Percentiles rank a stretch among this genome's conserved stretches.
Conservation (phyloP, 2,329 filamentous ascomycete genomes). For the Ceratocystis variospora region DNA sequence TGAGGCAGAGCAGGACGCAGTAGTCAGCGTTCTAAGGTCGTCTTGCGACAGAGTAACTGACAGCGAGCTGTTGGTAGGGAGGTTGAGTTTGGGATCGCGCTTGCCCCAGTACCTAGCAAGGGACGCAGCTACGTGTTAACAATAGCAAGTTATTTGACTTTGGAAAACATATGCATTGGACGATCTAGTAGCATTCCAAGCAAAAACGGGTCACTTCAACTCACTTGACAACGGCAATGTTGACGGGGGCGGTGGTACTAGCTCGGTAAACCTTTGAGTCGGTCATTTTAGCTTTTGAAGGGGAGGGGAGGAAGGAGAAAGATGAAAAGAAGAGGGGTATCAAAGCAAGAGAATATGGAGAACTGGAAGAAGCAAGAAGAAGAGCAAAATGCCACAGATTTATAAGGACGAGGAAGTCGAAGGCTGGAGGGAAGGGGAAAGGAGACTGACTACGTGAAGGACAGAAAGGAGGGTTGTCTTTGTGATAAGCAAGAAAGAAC, state of each 20-base stretch:
- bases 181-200: background rate
- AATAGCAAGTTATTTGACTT: constrained; percentile 10
- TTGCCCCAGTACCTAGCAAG: constrained; percentile 72
- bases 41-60: constrained; percentile 90
- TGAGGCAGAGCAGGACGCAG: constrained; percentile 69
- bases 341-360: background rate
- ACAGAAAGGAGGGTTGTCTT: background rate
- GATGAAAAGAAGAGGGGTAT: background rate
- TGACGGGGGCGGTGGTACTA: constrained; percentile 92
- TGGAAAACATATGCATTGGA: background rate
- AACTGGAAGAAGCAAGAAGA: background rate
- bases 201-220: constrained; percentile 14
- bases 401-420: background rate
- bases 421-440: background rate
- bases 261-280: constrained; percentile 62
- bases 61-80: constrained; percentile 94
- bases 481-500: background rate
- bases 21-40: constrained; percentile 90
- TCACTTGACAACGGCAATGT: constrained; percentile 95
- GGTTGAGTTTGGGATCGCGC: constrained; percentile 81
- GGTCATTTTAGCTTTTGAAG: constrained; percentile 28
- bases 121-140: background rate
- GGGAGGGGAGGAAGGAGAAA: background rate
- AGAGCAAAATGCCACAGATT: background rate
- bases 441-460: background rate